A percentile compares a stretch with the other conserved stretches of the same genome.
Evolutionary conservation across 75 land plant species (phyloP).

Genomic region (Picea sitchensis): DNA sequence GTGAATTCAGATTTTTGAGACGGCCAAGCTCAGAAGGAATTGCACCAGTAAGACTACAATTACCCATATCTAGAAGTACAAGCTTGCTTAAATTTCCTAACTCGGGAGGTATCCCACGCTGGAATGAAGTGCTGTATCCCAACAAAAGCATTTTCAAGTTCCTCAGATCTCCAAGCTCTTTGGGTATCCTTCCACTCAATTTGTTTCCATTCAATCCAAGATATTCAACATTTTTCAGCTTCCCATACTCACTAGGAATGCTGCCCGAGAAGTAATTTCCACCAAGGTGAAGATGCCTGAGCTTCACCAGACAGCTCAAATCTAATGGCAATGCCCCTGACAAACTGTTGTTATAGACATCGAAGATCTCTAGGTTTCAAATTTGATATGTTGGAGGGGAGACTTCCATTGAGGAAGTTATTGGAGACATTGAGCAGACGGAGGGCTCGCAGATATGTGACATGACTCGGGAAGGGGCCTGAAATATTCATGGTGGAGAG

Average conservation of each 20-base stretch:
- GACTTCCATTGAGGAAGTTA: too few relatives aligned
- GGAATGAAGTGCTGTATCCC: too few relatives aligned
- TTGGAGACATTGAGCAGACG: too few relatives aligned
- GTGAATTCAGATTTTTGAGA: too few relatives aligned
- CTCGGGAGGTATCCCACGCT: constrained; percentile 68
- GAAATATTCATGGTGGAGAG: too few relatives aligned
- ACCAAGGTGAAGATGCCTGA: constrained; percentile 62
- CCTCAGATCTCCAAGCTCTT: constrained; percentile 57
- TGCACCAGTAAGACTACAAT: too few relatives aligned
- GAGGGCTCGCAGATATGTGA: too few relatives aligned
- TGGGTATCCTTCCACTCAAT: constrained; percentile 61
- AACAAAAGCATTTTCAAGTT: constrained; percentile 53
- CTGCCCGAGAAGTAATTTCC: constrained; percentile 73
- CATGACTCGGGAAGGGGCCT: too few relatives aligned
- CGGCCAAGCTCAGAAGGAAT: too few relatives aligned
- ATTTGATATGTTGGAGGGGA: constrained; percentile 19
- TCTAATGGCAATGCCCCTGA: constrained; percentile 50
- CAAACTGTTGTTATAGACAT: constrained; percentile 64
- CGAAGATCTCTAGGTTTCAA: constrained; percentile 39
- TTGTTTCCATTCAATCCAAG: constrained; percentile 67
- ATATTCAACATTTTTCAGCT: constrained; percentile 37
- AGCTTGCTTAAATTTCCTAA: constrained; percentile 52
- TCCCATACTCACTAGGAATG: constrained; percentile 66
- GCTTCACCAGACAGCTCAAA: constrained; percentile 26
- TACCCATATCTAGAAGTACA: constrained; percentile 53